Conservation (phyloP, 1,284 basidiomycete genomes). For the Ustilago bromivora region DNA sequence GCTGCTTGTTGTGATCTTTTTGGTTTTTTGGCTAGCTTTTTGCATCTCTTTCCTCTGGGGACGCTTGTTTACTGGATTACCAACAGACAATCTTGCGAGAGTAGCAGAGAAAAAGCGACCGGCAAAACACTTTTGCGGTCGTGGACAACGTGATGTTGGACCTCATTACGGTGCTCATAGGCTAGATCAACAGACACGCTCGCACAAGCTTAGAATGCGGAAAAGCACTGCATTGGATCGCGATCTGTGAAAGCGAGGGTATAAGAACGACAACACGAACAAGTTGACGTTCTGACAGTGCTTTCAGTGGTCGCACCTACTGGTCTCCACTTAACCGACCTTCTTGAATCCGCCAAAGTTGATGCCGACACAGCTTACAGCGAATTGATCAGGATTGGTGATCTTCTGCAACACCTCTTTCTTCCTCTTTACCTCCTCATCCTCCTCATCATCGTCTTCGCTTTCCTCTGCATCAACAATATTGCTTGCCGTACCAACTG, state of each 20-base stretch:
- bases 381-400: conserved; percentile 31
- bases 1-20: neutral
- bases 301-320: too few relatives aligned
- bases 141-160: neutral
- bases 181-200: neutral
- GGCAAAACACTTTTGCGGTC: too few relatives aligned
- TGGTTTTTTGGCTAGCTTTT: neutral
- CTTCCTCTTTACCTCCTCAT: conserved; percentile 27
- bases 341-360: conserved; percentile 63
- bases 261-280: conserved; percentile 3
- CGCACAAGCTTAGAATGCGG: neutral
- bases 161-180: neutral
- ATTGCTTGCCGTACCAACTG: neutral
- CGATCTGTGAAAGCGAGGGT: conserved; percentile 2
- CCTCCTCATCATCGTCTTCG: conserved; percentile 25
- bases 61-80: neutral
- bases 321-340: conserved; percentile 26
- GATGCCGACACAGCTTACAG: conserved; percentile 62
- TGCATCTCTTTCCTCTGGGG: neutral
- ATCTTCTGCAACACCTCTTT: conserved; percentile 17
- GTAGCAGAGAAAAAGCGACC: neutral
- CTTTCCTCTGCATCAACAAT: neutral
- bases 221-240: neutral
- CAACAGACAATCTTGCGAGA: neutral
- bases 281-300: neutral